Percentiles rank a stretch among this genome's conserved stretches.
Evolutionary conservation across 1,284 basidiomycete genomes (phyloP).

Genomic region (Ceratobasidium sp.): DNA sequence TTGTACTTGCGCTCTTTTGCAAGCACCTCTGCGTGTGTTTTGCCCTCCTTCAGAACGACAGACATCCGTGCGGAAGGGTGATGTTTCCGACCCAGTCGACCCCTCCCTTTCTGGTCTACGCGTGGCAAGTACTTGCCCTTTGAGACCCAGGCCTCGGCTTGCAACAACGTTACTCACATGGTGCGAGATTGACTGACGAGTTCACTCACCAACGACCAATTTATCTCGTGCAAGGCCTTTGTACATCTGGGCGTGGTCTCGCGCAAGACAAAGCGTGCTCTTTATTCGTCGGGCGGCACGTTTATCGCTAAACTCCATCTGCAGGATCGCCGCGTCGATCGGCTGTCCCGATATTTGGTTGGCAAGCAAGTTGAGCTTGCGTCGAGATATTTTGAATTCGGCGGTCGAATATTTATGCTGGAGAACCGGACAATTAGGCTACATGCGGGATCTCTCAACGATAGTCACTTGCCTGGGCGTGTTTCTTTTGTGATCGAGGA

Average conservation of each 20-base stretch:
- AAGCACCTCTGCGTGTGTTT: slow-evolving; percentile 75
- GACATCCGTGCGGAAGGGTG: slow-evolving; percentile 80
- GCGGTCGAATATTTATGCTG: slow-evolving; percentile 91
- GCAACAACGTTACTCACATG: background rate
- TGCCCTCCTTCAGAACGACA: slow-evolving; percentile 83
- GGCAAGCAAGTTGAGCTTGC: slow-evolving; percentile 89
- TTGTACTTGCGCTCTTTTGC: slow-evolving; percentile 69
- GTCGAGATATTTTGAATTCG: slow-evolving; percentile 90
- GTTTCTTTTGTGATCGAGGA: slow-evolving; percentile 40
- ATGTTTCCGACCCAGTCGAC: slow-evolving; percentile 77
- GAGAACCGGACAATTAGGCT: background rate
- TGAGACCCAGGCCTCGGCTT: slow-evolving; percentile 91
- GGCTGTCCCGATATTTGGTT: slow-evolving; percentile 88
- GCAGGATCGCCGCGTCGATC: slow-evolving; percentile 92
- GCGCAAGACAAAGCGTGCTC: slow-evolving; percentile 86
- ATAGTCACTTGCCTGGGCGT: slow-evolving; percentile 8
- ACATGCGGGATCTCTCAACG: background rate
- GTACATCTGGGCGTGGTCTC: slow-evolving; percentile 80
- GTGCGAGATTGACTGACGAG: slow-evolving; percentile 18
- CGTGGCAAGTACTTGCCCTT: slow-evolving; percentile 78
- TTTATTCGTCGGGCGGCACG: slow-evolving; percentile 83
- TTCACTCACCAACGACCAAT: slow-evolving; percentile 78
- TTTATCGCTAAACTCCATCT: slow-evolving; percentile 96
- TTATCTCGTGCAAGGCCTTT: slow-evolving; percentile 78
- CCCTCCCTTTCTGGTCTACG: slow-evolving; percentile 87